Percentiles rank a stretch among this genome's conserved stretches.
Conservation (phyloP, 2,329 filamentous ascomycete species). For the Cladosporium velox region DNA sequence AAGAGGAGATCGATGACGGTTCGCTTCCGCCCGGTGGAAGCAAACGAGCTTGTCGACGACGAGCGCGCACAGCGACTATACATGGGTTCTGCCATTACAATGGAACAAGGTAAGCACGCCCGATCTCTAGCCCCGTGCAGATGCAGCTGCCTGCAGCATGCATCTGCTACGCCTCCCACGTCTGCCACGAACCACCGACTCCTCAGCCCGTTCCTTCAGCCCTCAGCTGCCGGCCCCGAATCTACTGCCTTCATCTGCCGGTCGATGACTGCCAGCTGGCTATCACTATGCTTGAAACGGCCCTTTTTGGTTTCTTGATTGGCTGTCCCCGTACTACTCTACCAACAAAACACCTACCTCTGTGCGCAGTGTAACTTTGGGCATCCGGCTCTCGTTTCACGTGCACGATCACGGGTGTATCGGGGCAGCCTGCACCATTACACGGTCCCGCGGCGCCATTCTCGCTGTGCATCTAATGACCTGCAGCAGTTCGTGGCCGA, state of each 20-base stretch:
- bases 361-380: constrained; percentile 31
- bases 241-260: constrained; percentile 1
- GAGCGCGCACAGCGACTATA: constrained; percentile 22
- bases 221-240: constrained; percentile 1
- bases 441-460: constrained; percentile 14
- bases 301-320: constrained; percentile 11
- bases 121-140: constrained; percentile 28
- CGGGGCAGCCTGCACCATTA: constrained; percentile 11
- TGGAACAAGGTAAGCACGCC: constrained; percentile 37
- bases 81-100: constrained; percentile 31
- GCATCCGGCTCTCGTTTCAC: constrained; percentile 27
- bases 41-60: constrained; percentile 8
- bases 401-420: constrained; percentile 23
- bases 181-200: constrained; percentile 21
- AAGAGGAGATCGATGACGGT: constrained; percentile 12
- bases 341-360: constrained; percentile 2
- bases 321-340: constrained; percentile 14
- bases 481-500: constrained; percentile 29
- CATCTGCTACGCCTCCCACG: constrained; percentile 20
- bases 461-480: constrained; percentile 20
- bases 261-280: constrained; percentile 3
- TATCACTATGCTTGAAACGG: constrained; percentile 15
- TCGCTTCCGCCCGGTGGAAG: constrained; percentile 10
- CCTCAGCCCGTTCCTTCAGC: constrained; percentile 16
- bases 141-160: constrained; percentile 26